Base-by-base conservation (phyloP, 441 rosid species). In the Erodium texanum region DNA sequence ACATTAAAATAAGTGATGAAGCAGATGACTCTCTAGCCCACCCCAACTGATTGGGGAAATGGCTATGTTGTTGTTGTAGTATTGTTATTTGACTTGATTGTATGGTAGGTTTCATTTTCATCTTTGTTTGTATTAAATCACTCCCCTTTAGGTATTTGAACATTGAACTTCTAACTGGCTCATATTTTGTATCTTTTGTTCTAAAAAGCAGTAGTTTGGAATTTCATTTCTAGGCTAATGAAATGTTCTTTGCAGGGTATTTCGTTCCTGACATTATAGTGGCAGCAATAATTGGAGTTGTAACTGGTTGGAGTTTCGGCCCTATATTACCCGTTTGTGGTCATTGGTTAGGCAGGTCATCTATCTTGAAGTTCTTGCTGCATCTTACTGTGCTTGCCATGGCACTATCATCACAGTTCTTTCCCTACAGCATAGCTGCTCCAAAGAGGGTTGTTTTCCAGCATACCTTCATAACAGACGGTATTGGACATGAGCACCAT, bases 361-460 rank as follows among this genome's bases (percentile, higher is more conserved):
- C 88, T 8, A 81, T 92, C 73, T 70, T 92, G 89, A 81, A 82
- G 75, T 84, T 89, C 81, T 78, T 92, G 82, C 71, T 94, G 74
- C 90, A 94, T 65, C 77, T 88, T 66, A 82, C 74, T 56, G 81
- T 94, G 72, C 80, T 86, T 72, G 82, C 84, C 74, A 65, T 94
- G 83, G 99, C 99, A 6, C 72, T 94, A 27, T 84, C 99, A n/a
- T 90, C 97, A 11, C 98, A 83, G 77, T 82, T 90, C 77, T 94
- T 94, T 81, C 99, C 99, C 24, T 94, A 94, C 76, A 87, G 93
- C 79, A 82, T 70, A 27, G 81, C 76, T 76, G 98, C 99, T 65
- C 98, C 96, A 1, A 94, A 94, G 88, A 89, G 97, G 82, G 84
- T 88, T 80, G 78, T 92, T 74, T 79, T 94, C 69, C 98, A 94